Base-by-base conservation (phyloP, 2,329 filamentous ascomycete genomes). In the Microdochium bolleyi region DNA sequence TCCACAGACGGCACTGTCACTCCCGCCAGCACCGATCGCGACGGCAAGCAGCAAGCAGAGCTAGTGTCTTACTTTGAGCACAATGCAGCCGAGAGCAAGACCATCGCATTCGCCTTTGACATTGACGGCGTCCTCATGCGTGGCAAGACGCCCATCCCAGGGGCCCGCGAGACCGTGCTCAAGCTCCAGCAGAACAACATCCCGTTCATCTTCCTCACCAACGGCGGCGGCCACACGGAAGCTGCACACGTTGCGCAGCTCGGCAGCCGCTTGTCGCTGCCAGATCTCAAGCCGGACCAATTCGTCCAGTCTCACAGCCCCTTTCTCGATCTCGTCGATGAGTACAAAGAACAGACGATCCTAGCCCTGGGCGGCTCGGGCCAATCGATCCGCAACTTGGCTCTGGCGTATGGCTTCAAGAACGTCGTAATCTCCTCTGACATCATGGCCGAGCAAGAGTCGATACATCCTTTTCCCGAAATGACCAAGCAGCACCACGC, bases 271-370 rank as follows among this genome's bases (percentile, higher is more conserved):
- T 59, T 69, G 3, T 57, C 54, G 2, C 71, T 91, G 34, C 41
- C 41, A 22, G n/a, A 16, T 19, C 14, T 16, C 41, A 72, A 79
- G 34, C 74, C 79, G 8, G 49, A 54, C n/a, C 66, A 68, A 50
- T 84, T 89, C 57, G 76, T 91, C 11, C 88, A 91, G 64, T 87
- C 82, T 24, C 88, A 92, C 67, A 89, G 87, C 0, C 88, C 87
- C 0, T 89, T 87, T 61, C 77, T 76, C 27, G 76, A 81, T 52
- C 68, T 87, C 51, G 76, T 82, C 2, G 53, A 56, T 0, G 27
- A 59, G 21, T 74, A 81, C 50, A 71, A 77, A 21, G 74, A 79
- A 49, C 75, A 77, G 59, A 73, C 72, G 41, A 69, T 83, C 24
- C 63, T 84, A 19, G 76, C 78, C 0, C 69, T 80, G 8, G 80